A percentile compares a stretch with the other conserved stretches of the same genome.
These are phyloP conservation scores for Liquidambar formosana DNA, from an alignment of 164 flowering plant genomes.

Conservation along the genomic window DNA sequence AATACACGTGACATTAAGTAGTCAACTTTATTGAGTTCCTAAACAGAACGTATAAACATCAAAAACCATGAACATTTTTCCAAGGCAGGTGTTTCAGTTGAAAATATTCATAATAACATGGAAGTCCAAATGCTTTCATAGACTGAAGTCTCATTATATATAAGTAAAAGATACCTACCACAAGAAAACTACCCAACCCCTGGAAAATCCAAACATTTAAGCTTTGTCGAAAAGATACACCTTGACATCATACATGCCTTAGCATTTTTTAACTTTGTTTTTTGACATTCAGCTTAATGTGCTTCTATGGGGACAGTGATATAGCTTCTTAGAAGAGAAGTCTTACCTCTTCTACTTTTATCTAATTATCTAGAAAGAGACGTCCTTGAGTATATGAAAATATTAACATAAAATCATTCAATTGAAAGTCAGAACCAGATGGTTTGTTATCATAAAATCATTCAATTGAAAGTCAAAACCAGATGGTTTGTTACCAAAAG, in stretches of 20 bases:
- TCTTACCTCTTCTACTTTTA: background rate
- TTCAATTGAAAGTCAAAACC: background rate
- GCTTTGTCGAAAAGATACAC: background rate
- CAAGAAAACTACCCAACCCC: background rate
- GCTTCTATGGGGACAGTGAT: no score
- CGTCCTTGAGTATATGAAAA: background rate
- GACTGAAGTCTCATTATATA: background rate
- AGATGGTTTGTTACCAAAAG: background rate
- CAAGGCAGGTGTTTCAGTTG: background rate
- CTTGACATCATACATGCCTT: background rate
- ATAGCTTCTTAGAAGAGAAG: background rate
- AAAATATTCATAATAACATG: background rate
- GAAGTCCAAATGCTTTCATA: background rate
- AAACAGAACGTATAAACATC: background rate
- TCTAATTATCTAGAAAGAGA: background rate
- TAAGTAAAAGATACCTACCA: background rate
- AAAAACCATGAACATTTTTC: background rate
- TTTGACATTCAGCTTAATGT: no score
- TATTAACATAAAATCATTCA: background rate
- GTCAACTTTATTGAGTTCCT: background rate
- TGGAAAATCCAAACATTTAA: background rate
- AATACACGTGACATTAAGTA: background rate
- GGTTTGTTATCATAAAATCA: background rate
- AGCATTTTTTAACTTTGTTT: background rate
- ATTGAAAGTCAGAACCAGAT: background rate